phyloP scores from a whole-genome alignment of 2,329 filamentous ascomycete genomes.

The Apiospora pterosperma region DNA sequence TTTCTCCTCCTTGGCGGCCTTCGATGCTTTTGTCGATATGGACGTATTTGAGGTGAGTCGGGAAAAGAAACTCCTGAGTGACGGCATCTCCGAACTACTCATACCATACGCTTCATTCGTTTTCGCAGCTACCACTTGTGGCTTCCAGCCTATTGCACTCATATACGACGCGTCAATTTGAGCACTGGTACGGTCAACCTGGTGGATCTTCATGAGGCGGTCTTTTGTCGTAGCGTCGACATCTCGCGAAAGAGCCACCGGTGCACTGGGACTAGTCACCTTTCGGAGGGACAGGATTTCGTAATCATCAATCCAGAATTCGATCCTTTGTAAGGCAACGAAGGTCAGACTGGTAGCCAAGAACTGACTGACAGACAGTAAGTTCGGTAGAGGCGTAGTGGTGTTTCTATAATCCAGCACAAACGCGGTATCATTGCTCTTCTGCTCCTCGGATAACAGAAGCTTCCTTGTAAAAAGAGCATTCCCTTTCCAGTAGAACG shows the following conservation, averaged over 20 bases:
- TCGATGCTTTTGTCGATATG: constrained; percentile 45
- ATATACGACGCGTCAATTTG: constrained; percentile 92
- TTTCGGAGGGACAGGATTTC: constrained; percentile 76
- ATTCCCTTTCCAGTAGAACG: constrained; percentile 99
- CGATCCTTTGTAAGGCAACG: constrained; percentile 81
- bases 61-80: constrained; percentile 76
- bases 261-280: constrained; percentile 75
- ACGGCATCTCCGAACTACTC: constrained; percentile 51
- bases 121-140: constrained; percentile 43
- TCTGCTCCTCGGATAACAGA: constrained; percentile 64
- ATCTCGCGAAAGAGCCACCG: constrained; percentile 71
- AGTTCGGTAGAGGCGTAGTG: constrained; percentile 79
- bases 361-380: constrained; percentile 87
- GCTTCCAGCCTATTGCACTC: constrained; percentile 83
- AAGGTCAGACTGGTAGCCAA: constrained; percentile 94
- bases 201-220: constrained; percentile 79
- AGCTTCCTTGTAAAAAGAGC: constrained; percentile 89
- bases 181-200: constrained; percentile 80
- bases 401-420: constrained; percentile 90
- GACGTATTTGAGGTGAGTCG: constrained; percentile 57
- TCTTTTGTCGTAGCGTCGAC: constrained; percentile 81
- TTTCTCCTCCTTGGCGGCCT: constrained; percentile 60
- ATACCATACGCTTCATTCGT: constrained; percentile 47
- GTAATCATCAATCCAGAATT: constrained; percentile 88
- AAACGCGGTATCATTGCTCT: constrained; percentile 78